phyloP scores from a whole-genome alignment of 1,139 yeast genomes.

The Suhomyces guaymorum region DNA sequence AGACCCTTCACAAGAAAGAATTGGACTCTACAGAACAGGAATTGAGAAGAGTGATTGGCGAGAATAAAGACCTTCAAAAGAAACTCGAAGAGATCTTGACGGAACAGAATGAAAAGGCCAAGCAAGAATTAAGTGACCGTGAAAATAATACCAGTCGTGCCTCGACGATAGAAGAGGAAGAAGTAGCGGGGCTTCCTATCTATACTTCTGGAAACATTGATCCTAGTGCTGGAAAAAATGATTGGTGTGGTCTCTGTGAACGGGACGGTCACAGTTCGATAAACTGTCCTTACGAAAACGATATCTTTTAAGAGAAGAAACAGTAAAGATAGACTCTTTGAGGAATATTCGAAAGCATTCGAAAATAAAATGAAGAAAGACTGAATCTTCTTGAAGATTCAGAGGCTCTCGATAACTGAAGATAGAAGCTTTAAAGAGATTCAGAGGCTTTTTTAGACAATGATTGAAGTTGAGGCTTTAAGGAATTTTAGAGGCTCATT shows the following conservation, averaged over 20 bases:
- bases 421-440: no score
- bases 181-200: constrained; percentile 35
- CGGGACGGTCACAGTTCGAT: constrained; percentile 82
- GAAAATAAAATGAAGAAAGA: no score
- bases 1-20: constrained; percentile 33
- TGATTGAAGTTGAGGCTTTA: no score
- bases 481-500: no score
- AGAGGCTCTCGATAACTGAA: no score
- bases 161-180: constrained; percentile 17
- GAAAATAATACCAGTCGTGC: constrained; percentile 7
- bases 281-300: constrained; percentile 84
- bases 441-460: no score
- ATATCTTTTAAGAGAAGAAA: constrained; percentile 35
- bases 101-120: constrained; percentile 16
- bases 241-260: constrained; percentile 95
- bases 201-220: constrained; percentile 58
- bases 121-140: constrained; percentile 11
- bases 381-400: not conserved
- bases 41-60: constrained; percentile 23
- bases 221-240: constrained; percentile 69
- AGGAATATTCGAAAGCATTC: no score
- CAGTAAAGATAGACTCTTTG: no score
- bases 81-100: constrained; percentile 21
- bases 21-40: constrained; percentile 32
- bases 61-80: constrained; percentile 20